Conservation (phyloP, 176 grass and related monocot species). For the Dendrocalamus sinicus region DNA sequence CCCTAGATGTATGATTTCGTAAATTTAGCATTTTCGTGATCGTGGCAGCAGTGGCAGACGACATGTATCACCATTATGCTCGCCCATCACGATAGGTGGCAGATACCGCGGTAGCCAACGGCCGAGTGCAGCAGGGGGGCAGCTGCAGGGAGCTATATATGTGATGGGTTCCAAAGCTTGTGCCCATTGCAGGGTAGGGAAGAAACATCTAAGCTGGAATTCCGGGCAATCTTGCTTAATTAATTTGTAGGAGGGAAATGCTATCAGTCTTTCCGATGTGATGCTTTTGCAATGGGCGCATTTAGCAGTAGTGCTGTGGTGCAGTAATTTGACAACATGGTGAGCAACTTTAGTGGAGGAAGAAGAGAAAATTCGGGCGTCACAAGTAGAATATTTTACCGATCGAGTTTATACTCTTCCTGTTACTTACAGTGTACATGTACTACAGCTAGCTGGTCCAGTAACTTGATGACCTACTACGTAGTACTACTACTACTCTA, state of each 20-base stretch:
- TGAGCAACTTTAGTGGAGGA: background rate
- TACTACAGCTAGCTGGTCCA: background rate
- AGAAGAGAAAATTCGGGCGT: background rate
- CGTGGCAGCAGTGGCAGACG: no score
- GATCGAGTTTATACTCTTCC: background rate
- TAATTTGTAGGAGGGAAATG: background rate
- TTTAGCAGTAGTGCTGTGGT: background rate
- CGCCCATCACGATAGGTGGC: no score
- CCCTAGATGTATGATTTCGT: fast-evolving
- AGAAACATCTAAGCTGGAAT: conserved; percentile 1
- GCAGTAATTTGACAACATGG: background rate
- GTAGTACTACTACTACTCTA: background rate
- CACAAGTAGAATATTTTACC: background rate
- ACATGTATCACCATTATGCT: no score
- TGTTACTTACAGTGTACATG: background rate
- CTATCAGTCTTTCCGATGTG: background rate
- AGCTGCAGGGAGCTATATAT: no score
- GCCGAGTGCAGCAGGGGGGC: no score
- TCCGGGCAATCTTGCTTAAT: background rate
- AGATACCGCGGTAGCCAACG: no score
- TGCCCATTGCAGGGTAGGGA: background rate
- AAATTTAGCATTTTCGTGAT: no score
- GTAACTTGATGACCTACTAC: conserved; percentile 2
- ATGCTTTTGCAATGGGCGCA: background rate
- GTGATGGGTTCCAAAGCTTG: background rate